phyloP scores from a whole-genome alignment of 202 grass and related monocot genomes.

The Zoysia matrella region DNA sequence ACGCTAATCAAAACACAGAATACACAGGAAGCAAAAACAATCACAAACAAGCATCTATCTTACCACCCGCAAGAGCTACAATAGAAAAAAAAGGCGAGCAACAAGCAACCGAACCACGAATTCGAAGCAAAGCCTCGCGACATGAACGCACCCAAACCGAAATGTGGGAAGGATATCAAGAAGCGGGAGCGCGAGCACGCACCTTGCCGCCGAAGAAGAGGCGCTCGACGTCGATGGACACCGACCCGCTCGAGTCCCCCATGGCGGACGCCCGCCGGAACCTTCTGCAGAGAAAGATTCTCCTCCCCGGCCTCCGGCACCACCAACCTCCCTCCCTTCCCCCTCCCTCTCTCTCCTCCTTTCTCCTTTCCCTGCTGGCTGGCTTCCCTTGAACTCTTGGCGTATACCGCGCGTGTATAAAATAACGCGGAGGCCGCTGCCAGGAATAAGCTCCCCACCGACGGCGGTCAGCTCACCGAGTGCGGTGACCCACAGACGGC shows the following conservation, averaged over 20 bases:
- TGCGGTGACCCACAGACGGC: conserved; percentile 37
- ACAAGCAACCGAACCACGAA: conserved; percentile 13
- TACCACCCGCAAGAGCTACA: conserved; percentile 9
- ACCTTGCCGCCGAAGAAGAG: conserved; percentile 80
- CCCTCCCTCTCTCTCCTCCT: too few relatives aligned
- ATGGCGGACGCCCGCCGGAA: conserved; percentile 41
- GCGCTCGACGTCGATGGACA: too few relatives aligned
- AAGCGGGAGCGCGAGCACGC: conserved; percentile 13
- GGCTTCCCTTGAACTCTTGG: background rate
- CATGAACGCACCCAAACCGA: conserved; percentile 2
- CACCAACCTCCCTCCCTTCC: too few relatives aligned
- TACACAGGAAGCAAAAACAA: too few relatives aligned
- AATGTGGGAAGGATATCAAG: background rate
- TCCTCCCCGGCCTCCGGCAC: background rate
- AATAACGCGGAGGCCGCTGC: too few relatives aligned
- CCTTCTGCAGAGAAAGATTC: background rate
- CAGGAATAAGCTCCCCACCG: too few relatives aligned
- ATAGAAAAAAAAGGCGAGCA: background rate
- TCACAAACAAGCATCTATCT: conserved; percentile 20
- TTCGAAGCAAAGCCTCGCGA: conserved; percentile 19
- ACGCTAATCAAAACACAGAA: background rate
- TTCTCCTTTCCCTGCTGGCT: too few relatives aligned
- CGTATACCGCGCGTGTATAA: conserved; percentile 43
- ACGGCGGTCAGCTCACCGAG: too few relatives aligned
- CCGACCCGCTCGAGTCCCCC: conserved; percentile 71